Base-by-base conservation (phyloP, 169 alveolate species). In the Plasmodium coatneyi region DNA sequence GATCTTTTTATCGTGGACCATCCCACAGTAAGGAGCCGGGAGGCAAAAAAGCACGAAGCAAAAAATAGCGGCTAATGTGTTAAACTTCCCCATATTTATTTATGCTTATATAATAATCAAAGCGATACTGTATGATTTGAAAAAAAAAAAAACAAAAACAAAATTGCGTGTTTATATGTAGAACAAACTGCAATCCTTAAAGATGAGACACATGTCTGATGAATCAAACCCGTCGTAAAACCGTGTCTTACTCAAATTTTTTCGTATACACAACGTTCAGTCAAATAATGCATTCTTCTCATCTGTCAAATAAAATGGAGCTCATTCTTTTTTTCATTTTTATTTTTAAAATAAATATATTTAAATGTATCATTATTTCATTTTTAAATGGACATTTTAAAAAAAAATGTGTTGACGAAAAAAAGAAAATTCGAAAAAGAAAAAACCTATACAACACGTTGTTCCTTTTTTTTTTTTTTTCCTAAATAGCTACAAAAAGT, bases 1-100 rank as follows among this genome's bases (percentile, higher is more conserved):
- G 81, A 89, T 80, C 72, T 89, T 89, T 70, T 89, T 80, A 34
- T 89, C 90, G 25, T 89, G 60, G 46, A 12, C 2, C 46, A 30
- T 25, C 34, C 49, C 94, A 80, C 82, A 66, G 49, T 43, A 60
- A 6, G 79, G 71, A 3, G 39, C 72, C 25, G 72, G 83, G 82
- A 56, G 49, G 49, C 34, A 79, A 89, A 89, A 19, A 89, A 70
- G 56, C 86, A 89, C 39, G 76, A 72, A 56, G 66, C 83, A 79
- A 71, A 89, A 89, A 89, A 89, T 79, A n/a, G 82, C 16, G 25
- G 71, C 41, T 39, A 89, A 56, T 52, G 19, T 28, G 46, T 89
- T 79, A 34, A 89, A 56, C 28, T 80, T 89, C 52, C 72, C 82
- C 90, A 80, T 89, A n/a, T 43, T 41, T 36, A 56, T n/a, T 25